Evolutionary conservation across 2,329 filamentous ascomycete species (phyloP).

Genomic region (Zasmidium citrigriseum): DNA sequence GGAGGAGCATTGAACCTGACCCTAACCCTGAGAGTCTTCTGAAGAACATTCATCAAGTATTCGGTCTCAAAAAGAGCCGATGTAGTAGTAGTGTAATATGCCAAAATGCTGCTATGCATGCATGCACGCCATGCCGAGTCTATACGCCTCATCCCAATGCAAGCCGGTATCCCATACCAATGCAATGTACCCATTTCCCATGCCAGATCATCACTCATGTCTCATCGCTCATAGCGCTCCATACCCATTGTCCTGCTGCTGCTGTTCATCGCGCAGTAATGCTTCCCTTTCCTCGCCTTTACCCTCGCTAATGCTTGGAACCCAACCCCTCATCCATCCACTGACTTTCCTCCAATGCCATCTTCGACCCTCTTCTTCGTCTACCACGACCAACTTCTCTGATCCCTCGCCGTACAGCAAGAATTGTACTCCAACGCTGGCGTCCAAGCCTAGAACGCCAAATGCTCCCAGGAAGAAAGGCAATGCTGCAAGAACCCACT

Average conservation of each 20-base stretch:
- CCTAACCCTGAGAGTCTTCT: no score
- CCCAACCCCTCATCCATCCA: constrained; percentile 68
- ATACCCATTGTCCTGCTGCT: constrained; percentile 17
- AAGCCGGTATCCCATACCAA: background rate
- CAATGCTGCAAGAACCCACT: constrained; percentile 60
- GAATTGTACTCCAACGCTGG: constrained; percentile 64
- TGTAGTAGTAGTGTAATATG: no score
- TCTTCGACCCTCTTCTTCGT: constrained; percentile 43
- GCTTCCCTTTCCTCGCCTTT: constrained; percentile 25
- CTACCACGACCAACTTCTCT: constrained; percentile 50
- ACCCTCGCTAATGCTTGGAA: constrained; percentile 52
- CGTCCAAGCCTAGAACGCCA: constrained; percentile 64
- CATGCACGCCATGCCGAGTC: background rate
- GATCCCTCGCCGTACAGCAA: constrained; percentile 55
- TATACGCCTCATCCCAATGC: background rate
- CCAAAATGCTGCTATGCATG: background rate
- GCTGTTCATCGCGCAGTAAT: constrained; percentile 14
- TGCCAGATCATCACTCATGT: constrained; percentile 1
- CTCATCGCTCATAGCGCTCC: constrained; percentile 9
- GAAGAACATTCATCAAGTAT: no score
- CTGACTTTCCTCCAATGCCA: constrained; percentile 58
- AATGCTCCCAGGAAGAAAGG: constrained; percentile 69
- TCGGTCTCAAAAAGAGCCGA: no score
- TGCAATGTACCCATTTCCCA: background rate
- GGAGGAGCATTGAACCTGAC: constrained; percentile 15